phyloP scores from a whole-genome alignment of 345 rosid species.

The Eucalyptus guilfoylei region DNA sequence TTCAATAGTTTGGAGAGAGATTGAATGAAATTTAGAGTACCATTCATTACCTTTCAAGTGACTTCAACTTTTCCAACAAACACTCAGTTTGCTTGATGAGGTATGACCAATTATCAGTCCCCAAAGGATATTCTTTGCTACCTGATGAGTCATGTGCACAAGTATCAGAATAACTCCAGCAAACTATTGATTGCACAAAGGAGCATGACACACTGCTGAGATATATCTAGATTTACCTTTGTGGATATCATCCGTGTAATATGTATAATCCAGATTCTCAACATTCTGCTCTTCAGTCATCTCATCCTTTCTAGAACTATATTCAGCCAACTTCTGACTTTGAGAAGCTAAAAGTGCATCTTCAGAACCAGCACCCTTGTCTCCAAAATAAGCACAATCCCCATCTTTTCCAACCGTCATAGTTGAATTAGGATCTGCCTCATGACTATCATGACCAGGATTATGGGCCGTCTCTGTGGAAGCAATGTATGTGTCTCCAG shows the following conservation, averaged over 20 bases:
- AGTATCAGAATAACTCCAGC: neutral
- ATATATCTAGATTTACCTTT: neutral
- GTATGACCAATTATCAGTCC: slow-evolving; percentile 23
- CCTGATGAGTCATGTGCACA: neutral
- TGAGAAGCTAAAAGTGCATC: neutral
- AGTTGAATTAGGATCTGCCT: neutral
- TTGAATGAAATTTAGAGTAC: neutral
- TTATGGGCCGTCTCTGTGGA: slow-evolving; percentile 17
- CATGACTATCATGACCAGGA: slow-evolving; percentile 10
- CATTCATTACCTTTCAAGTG: slow-evolving; percentile 51
- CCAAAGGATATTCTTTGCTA: slow-evolving; percentile 10
- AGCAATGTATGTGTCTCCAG: slow-evolving; percentile 1
- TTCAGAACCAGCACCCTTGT: neutral
- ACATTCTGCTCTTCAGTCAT: neutral
- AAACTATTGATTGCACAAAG: slow-evolving; percentile 1
- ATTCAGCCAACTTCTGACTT: neutral
- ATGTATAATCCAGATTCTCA: neutral
- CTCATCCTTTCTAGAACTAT: neutral
- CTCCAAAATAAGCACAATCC: neutral
- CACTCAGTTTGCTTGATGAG: slow-evolving; percentile 44
- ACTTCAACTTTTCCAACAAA: slow-evolving; percentile 66
- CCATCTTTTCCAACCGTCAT: slow-evolving; percentile 3
- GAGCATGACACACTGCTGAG: neutral
- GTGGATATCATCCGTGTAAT: neutral
- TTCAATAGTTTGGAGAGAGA: neutral